Evolutionary conservation across 2,329 filamentous ascomycete species (phyloP), one percentile per base, ranked within the genome.

Genomic region (Cordyceps militaris): DNA sequence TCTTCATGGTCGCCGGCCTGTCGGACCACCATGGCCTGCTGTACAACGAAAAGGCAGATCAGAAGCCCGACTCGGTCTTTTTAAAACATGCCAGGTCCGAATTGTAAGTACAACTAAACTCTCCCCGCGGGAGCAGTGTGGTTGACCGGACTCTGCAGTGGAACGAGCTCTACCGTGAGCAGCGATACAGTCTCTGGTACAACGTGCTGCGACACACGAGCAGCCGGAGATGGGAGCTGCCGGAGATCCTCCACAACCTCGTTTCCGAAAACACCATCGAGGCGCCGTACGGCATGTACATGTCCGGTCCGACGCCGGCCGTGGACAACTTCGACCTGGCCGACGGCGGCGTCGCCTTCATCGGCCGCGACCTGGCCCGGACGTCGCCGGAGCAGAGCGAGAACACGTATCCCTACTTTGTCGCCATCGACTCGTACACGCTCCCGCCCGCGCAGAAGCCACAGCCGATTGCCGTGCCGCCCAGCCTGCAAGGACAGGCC

Each of bases 181-280:
- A 70, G 40, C 68, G 64, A 21, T 67, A 71, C 54, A 62, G 66
- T 4, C 67, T 77, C 26, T 76, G 73, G 70, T 76, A 74, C 63
- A 70, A 68, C 10, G 66, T 63, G 11, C 63, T 76, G 19, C 61
- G 55, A 8, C 54, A 54, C 16, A 64, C 49, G n/a, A 43, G 26
- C 6, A 61, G 67, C 23, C 65, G 62, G 13, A 44, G 57, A 5
- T 75, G 71, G 72, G 62, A 57, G 9, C 61, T 74, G 7, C 53
- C 64, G 1, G 59, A 60, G 3, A 59, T 63, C 4, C 63, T 76
- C 2, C 63, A 67, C 40, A 75, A 76, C 44, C 66, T 68, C 11
- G 59, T 76, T 19, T 57, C 56, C 4, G 59, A 63, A 36, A 65
- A 67, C 1, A 58, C 59, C n/a, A 63, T 76, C 11, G 70, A 72